These are phyloP conservation scores for Phytopythium cucurbitacearum DNA, from an alignment of 352 stramenopile genomes.

Conservation along the genomic window DNA sequence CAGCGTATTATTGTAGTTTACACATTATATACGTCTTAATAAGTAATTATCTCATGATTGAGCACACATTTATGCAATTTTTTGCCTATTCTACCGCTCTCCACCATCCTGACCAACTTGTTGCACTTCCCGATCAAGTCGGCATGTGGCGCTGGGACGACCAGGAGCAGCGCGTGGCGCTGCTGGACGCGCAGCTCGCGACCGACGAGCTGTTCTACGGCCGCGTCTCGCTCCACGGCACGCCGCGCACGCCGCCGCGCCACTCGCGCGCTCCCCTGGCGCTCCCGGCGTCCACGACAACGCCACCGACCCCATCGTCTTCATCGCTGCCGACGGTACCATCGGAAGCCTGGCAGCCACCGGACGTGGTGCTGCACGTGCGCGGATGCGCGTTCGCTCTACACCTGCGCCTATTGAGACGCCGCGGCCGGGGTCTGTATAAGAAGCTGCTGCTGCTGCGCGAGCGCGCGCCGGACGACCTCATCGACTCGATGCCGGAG, in stretches of 20 bases:
- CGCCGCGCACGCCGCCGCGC: neutral
- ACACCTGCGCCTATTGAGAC: conserved; percentile 26
- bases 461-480: conserved; percentile 4
- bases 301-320: neutral
- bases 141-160: conserved; percentile 6
- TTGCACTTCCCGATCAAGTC: neutral
- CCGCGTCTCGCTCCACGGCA: neutral
- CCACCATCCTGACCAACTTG: no score
- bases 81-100: no score
- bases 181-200: conserved; percentile 16
- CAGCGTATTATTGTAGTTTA: no score
- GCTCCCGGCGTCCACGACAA: neutral
- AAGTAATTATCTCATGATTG: no score
- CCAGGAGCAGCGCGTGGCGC: conserved; percentile 1
- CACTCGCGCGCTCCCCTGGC: neutral
- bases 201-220: conserved; percentile 11
- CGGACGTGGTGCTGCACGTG: conserved; percentile 47
- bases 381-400: conserved; percentile 46
- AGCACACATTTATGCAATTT: no score
- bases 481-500: neutral
- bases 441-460: conserved; percentile 24
- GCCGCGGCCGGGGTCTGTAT: conserved; percentile 32
- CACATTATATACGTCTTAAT: no score
- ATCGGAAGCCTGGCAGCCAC: conserved; percentile 8
- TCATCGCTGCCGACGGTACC: conserved; percentile 1